These are phyloP conservation scores for Coffea canephora DNA, from an alignment of 257 asterid species.

Conservation along the genomic window DNA sequence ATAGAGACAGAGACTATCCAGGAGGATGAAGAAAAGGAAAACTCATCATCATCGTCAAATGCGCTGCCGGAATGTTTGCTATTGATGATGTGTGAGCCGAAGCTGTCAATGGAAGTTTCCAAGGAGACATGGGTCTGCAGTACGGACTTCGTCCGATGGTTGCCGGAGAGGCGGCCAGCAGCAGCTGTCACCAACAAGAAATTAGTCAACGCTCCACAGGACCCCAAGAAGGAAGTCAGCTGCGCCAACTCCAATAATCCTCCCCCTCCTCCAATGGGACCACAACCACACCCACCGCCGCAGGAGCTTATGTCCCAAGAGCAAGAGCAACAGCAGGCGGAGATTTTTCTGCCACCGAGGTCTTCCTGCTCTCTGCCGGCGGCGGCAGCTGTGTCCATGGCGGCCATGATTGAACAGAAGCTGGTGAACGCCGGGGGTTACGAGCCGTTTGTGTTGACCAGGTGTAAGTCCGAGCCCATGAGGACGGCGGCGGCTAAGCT, in stretches of 20 bases:
- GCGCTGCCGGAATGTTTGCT: conserved; percentile 78
- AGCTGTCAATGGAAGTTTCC: conserved; percentile 93
- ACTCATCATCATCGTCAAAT: conserved; percentile 19
- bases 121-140: conserved; percentile 98
- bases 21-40: conserved; percentile 14
- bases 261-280: background rate
- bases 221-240: conserved; percentile 13
- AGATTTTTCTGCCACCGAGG: conserved; percentile 49
- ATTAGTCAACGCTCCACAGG: conserved; percentile 13
- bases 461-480: conserved; percentile 99
- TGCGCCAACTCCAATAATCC: conserved; percentile 27
- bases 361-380: conserved; percentile 70
- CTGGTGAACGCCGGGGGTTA: conserved; percentile 66
- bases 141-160: conserved; percentile 74
- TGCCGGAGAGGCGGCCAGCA: conserved; percentile 53
- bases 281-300: background rate
- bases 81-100: conserved; percentile 96
- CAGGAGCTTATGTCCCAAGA: conserved; percentile 19
- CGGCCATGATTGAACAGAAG: conserved; percentile 75
- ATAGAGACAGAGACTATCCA: conserved; percentile 14
- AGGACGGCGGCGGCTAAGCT: conserved; percentile 87
- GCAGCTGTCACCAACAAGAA: conserved; percentile 19
- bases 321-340: conserved; percentile 15
- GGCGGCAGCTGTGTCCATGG: conserved; percentile 44
- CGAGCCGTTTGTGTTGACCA: conserved; percentile 82